Base-by-base conservation (phyloP, 805 yeast genomes). In the Candida railenensis region DNA sequence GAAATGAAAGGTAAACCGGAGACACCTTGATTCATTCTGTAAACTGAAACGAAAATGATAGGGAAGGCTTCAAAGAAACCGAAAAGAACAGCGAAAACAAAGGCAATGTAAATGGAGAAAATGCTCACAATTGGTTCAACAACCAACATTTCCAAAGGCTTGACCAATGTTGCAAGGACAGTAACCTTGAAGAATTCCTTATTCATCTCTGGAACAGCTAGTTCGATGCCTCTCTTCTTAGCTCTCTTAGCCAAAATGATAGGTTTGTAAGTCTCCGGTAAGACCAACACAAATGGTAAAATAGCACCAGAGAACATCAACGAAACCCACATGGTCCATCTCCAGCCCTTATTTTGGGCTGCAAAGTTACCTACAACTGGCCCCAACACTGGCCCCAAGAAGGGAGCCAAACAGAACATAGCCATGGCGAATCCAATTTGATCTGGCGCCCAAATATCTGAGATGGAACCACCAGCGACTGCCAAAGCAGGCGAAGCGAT, bases 31-130 rank as follows among this genome's bases (percentile, higher is more conserved):
- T 57, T 58, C 89, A 85, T 83, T 2, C 51, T 53, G 61, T 86
- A 85, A 20, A 74, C 78, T 32, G 86, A 87, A 58, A 79, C 70
- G 67, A 85, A 86, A 50, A 86, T 85, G 43, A 85, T 79, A 7
- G 90, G 90, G 66, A 73, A 85, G 3, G 90, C 90, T 62, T 85
- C 91, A 57, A 86, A 86, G 72, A 85, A 86, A 0, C 89, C 91
- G 53, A 85, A 86, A 45, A 86, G 66, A 2, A 86, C 89, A 1
- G 91, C 89, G 66, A 85, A 85, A 43, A 86, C 78, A 58, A 86
- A 85, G 0, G 91, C 86, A 48, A 83, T 78, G 62, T 86, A 86
- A 43, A 85, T 63, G 25, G 89, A 81, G 58, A 85, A 81, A 18
- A 82, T 80, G 42, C 81, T 53, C 34, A 87, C 91, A 54, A 87